A percentile compares a stretch with the other conserved stretches of the same genome.
phyloP scores from a whole-genome alignment of 345 rosid genomes.

The Aethionema arabicum region DNA sequence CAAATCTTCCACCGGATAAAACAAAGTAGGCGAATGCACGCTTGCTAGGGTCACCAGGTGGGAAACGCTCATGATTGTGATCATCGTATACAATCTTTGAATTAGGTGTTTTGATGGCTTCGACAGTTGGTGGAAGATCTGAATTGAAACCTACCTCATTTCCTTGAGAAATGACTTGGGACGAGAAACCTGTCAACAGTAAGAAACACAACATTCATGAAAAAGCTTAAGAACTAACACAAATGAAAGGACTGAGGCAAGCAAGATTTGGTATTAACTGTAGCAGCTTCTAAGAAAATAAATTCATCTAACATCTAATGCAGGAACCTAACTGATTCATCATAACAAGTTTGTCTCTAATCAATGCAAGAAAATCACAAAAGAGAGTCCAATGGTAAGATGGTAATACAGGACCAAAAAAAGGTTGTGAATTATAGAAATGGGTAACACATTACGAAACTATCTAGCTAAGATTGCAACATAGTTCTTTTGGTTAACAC shows the following conservation, averaged over 20 bases:
- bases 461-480: not conserved
- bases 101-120: constrained; percentile 74
- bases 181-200: constrained; percentile 54
- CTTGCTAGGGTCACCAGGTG: constrained; percentile 95
- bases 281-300: not conserved
- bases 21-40: constrained; percentile 97
- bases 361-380: not conserved
- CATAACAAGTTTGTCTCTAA: not conserved
- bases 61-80: constrained; percentile 79
- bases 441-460: not conserved
- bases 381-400: not conserved
- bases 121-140: constrained; percentile 56
- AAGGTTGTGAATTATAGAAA: not conserved
- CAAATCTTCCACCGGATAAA: constrained; percentile 86
- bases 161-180: constrained; percentile 51
- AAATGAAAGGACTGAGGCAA: too few species aligned
- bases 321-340: not conserved
- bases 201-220: not conserved
- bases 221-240: too few species aligned
- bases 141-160: constrained; percentile 42
- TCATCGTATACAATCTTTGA: constrained; percentile 84
- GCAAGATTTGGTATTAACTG: not conserved
- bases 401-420: too few species aligned
- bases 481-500: not conserved
- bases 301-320: not conserved